A percentile compares a stretch with the other conserved stretches of the same genome.
Conservation (phyloP, 306 rosid genomes). For the Quercus bicolor region DNA sequence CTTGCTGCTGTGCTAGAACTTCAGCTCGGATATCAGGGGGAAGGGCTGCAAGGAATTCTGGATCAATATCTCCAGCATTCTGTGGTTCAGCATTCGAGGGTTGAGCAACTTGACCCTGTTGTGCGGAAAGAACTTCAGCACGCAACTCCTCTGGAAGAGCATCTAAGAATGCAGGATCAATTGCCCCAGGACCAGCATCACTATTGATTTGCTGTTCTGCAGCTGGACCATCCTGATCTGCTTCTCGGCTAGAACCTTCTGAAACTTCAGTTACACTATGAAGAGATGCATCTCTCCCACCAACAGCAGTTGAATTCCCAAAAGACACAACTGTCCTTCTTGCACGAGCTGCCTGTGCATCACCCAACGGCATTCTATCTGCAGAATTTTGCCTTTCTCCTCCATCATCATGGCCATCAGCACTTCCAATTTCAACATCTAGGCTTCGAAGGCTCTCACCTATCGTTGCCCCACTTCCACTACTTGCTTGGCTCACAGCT, state of each 20-base stretch:
- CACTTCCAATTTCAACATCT: constrained; percentile 98
- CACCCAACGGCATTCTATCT: constrained; percentile 64
- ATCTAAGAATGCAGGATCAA: constrained; percentile 94
- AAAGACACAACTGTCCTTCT: constrained; percentile 64
- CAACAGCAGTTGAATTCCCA: constrained; percentile 55
- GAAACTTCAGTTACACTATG: constrained; percentile 92
- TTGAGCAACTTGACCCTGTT: constrained; percentile 82
- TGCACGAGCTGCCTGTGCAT: constrained; percentile 68
- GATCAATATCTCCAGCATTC: constrained; percentile 83
- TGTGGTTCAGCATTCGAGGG: constrained; percentile 70
- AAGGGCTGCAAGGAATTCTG: constrained; percentile 99
- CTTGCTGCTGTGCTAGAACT: constrained; percentile 96
- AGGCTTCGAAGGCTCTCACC: constrained; percentile 98
- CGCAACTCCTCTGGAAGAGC: constrained; percentile 98
- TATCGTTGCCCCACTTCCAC: constrained; percentile 97
- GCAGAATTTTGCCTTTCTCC: constrained; percentile 82
- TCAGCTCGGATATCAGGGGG: constrained; percentile 96
- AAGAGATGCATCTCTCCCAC: constrained; percentile 81
- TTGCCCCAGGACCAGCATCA: constrained; percentile 80
- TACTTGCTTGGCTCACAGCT: constrained; percentile 97
- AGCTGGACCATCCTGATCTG: constrained; percentile 70
- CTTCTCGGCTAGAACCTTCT: constrained; percentile 89
- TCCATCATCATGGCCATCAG: constrained; percentile 94
- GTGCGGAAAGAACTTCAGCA: constrained; percentile 94
- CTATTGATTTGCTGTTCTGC: constrained; percentile 68